These are phyloP conservation scores for Neurospora discreta DNA, from an alignment of 495 filamentous ascomycete genomes.

Conservation along the genomic window DNA sequence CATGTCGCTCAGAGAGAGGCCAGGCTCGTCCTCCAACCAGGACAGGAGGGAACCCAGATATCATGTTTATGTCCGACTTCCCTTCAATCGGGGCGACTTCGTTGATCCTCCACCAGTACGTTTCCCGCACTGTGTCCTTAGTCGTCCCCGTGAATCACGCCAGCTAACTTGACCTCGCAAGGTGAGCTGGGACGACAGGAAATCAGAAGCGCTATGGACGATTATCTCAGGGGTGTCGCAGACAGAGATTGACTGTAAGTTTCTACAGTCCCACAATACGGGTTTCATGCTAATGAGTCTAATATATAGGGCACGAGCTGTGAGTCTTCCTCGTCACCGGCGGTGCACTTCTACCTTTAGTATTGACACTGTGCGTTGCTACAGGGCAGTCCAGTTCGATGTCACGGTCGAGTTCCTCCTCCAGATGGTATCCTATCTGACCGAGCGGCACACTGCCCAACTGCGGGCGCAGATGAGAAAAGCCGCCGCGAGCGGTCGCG, in stretches of 20 bases:
- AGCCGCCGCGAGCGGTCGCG: constrained; percentile 37
- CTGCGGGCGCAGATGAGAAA: constrained; percentile 83
- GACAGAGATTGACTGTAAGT: constrained; percentile 74
- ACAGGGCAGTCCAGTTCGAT: constrained; percentile 35
- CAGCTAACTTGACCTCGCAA: constrained; percentile 10
- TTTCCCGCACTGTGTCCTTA: constrained; percentile 10
- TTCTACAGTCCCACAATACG: background rate
- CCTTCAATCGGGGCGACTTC: constrained; percentile 79
- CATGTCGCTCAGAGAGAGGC: constrained; percentile 11
- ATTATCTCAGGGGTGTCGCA: constrained; percentile 69
- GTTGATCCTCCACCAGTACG: constrained; percentile 77
- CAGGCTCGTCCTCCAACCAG: constrained; percentile 5
- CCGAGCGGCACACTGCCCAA: constrained; percentile 80
- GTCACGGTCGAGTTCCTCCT: constrained; percentile 82
- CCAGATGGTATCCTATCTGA: constrained; percentile 90
- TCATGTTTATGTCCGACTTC: constrained; percentile 77
- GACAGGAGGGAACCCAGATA: constrained; percentile 34
- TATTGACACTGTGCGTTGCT: constrained; percentile 13
- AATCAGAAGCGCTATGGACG: constrained; percentile 85
- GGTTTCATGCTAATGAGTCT: background rate
- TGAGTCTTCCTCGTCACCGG: constrained; percentile 29
- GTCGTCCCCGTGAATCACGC: background rate
- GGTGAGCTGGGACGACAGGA: constrained; percentile 54
- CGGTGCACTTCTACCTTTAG: background rate
- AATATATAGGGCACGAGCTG: constrained; percentile 64